phyloP scores from a whole-genome alignment of 352 stramenopile species.

The Phytophthora kernoviae region DNA sequence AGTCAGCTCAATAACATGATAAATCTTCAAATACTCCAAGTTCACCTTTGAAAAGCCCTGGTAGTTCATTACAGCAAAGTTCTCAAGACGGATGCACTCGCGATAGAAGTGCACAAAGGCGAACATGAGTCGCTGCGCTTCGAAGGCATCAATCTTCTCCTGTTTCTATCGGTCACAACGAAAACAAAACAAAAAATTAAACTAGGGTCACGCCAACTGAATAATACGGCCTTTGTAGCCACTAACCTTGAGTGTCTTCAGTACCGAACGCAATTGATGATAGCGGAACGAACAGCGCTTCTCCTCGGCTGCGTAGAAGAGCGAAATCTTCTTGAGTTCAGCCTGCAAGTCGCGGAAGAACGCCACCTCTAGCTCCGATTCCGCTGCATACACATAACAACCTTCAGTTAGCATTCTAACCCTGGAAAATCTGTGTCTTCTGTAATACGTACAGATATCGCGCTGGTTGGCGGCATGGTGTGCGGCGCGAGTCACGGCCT shows the following conservation, averaged over 20 bases:
- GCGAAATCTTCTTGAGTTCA: slow-evolving; percentile 82
- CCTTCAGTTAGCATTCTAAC: neutral
- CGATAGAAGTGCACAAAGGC: slow-evolving; percentile 86
- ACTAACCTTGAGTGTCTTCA: slow-evolving; percentile 67
- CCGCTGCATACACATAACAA: slow-evolving; percentile 36
- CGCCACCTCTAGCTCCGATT: slow-evolving; percentile 72
- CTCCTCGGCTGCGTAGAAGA: slow-evolving; percentile 79
- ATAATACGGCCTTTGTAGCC: neutral
- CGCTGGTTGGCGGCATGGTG: slow-evolving; percentile 41
- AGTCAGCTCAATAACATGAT: slow-evolving; percentile 1
- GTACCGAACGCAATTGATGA: slow-evolving; percentile 70
- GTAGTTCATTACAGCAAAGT: slow-evolving; percentile 88
- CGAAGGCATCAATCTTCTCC: slow-evolving; percentile 47
- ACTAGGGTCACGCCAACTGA: neutral
- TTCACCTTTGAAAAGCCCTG: slow-evolving; percentile 83
- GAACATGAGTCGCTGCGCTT: slow-evolving; percentile 80
- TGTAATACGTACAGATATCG: slow-evolving; percentile 48
- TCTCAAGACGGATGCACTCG: slow-evolving; percentile 81
- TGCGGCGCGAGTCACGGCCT: slow-evolving; percentile 58
- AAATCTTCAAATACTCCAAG: neutral
- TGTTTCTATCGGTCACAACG: slow-evolving; percentile 28
- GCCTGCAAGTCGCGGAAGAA: slow-evolving; percentile 80
- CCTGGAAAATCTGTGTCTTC: neutral
- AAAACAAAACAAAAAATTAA: neutral
- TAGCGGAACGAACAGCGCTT: slow-evolving; percentile 75